Evolutionary conservation across 768 basidiomycete genomes (phyloP), one percentile per base, ranked within the genome.

Genomic region (Russula sp.): DNA sequence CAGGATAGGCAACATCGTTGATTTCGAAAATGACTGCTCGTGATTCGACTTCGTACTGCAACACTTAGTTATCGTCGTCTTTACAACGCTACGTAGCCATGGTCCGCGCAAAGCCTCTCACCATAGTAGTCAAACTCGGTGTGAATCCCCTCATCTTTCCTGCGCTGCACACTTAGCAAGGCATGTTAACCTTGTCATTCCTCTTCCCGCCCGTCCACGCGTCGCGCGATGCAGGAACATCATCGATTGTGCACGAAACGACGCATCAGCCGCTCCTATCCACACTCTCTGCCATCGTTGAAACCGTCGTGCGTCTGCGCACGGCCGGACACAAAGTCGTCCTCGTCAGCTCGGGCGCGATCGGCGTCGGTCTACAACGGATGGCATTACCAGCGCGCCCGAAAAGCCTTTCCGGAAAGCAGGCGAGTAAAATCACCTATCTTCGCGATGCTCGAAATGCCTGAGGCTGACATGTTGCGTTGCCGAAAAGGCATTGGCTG

Each of bases 311-410:
- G 16, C 75, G 84, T 39, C 82, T 99, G 16, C 84, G 87, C 52
- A 76, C 79, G 6, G 78, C 87, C 48, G 96, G 96, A 0, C 96
- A 99, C 77, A 89, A 94, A 70, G 91, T 98, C 58, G 91, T 98
- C 4, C 84, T 99, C 11, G 94, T 97, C 63, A 94, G 90, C 70
- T 97, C 94, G 22, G 97, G 97, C 1, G 97, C 97, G n/a, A 98
- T 98, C 62, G 97, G 88, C 0, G 92, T 98, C 18, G 97, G 97
- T 0, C 73, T 98, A 64, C 88, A 94, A 72, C 81, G 94, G 45
- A 98, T 99, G 97, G 81, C 85, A 40, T 75, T 97, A 64, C 79
- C 86, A 13, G 85, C 82, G 57, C 79, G 83, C 57, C 92, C 94
- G 3, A 96, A 95, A 69, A 87, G 81, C 64, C 75, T 99, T 22